Evolutionary conservation across 2,329 filamentous ascomycete genomes (phyloP).

Genomic region (Pestalotiopsis sp.): DNA sequence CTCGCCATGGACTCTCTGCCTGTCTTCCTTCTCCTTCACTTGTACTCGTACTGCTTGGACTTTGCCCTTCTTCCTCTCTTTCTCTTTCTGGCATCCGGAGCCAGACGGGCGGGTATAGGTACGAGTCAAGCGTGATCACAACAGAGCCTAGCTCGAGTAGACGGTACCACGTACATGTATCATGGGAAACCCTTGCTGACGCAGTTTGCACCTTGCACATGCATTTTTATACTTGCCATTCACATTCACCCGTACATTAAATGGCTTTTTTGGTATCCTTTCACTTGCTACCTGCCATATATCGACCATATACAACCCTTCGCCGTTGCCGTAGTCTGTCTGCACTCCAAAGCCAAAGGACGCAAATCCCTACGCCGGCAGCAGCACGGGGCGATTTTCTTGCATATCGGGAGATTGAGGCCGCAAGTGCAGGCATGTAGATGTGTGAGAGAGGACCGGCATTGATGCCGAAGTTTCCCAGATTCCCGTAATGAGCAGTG

Average conservation of each 20-base stretch:
- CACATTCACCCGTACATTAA: no score
- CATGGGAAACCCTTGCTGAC: background rate
- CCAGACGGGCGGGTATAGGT: constrained; percentile 31
- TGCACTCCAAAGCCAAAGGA: background rate
- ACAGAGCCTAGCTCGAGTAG: constrained; percentile 25
- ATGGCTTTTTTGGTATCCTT: no score
- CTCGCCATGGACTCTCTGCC: background rate
- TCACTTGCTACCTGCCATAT: no score
- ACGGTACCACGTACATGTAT: constrained; percentile 23
- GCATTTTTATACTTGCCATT: background rate
- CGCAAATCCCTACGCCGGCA: background rate
- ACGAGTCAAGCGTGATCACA: constrained; percentile 24
- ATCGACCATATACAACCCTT: background rate
- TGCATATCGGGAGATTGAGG: constrained; percentile 30
- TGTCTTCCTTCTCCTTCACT: background rate
- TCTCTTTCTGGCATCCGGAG: constrained; percentile 15
- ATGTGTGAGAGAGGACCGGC: constrained; percentile 26
- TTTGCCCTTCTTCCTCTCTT: background rate
- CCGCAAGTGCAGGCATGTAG: constrained; percentile 28
- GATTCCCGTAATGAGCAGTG: no score
- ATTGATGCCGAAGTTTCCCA: constrained; percentile 15
- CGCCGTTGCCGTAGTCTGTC: background rate
- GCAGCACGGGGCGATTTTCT: constrained; percentile 26
- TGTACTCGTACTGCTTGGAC: background rate
- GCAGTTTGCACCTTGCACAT: background rate